phyloP scores from a whole-genome alignment of 306 rosid species.

The Dalbergia cochinchinensis region DNA sequence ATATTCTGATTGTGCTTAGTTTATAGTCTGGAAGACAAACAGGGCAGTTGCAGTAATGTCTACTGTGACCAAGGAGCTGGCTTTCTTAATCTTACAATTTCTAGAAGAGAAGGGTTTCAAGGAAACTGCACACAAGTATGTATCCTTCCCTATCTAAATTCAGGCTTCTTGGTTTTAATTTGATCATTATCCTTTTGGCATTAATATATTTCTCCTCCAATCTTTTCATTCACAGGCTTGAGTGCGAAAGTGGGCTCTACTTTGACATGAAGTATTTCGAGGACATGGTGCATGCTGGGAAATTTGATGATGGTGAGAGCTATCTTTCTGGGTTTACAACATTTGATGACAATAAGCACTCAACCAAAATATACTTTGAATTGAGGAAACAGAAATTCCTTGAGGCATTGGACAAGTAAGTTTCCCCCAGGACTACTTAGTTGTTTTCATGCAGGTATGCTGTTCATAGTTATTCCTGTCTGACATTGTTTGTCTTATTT shows the following conservation, averaged over 20 bases:
- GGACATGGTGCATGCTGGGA: conserved; percentile 46
- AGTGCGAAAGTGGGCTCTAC: conserved; percentile 52
- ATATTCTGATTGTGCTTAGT: not conserved
- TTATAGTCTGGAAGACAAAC: conserved; percentile 6
- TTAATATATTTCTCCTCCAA: not conserved
- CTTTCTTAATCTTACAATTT: conserved; percentile 49
- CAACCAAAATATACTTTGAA: conserved; percentile 51
- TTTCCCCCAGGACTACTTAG: not conserved
- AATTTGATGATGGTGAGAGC: conserved; percentile 52
- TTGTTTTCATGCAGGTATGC: conserved; percentile 6
- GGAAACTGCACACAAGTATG: conserved; percentile 52
- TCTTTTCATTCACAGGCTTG: conserved; percentile 47
- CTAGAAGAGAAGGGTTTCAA: conserved; percentile 46
- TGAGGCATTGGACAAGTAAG: conserved; percentile 54
- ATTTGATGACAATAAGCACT: conserved; percentile 36
- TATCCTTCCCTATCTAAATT: conserved; percentile 1
- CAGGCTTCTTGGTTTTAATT: not conserved
- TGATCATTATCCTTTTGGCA: not conserved
- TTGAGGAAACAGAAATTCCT: conserved; percentile 50
- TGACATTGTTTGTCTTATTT: conserved; percentile 13
- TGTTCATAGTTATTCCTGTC: conserved; percentile 9
- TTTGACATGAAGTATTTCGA: conserved; percentile 52
- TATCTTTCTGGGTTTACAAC: conserved; percentile 52
- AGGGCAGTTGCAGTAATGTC: conserved; percentile 37
- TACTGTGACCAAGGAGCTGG: conserved; percentile 27